phyloP scores from a whole-genome alignment of 331 rosid species.

The Arachis monticola region DNA sequence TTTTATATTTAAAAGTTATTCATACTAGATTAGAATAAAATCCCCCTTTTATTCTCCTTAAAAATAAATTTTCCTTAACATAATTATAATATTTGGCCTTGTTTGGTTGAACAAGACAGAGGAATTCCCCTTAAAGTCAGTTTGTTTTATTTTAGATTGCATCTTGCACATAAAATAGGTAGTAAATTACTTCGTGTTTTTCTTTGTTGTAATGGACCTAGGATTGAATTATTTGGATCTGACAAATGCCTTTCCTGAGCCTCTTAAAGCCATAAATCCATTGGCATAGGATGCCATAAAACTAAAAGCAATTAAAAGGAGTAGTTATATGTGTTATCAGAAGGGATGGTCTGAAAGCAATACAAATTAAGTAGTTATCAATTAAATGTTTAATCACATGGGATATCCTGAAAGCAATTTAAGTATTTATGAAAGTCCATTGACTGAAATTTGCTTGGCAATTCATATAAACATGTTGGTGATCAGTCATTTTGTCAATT shows the following conservation, averaged over 20 bases:
- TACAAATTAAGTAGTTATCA: too few relatives aligned
- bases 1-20: too few relatives aligned
- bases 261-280: background rate
- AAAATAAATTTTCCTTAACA: too few relatives aligned
- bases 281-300: too few relatives aligned
- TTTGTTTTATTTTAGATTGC: background rate
- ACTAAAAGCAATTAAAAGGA: too few relatives aligned
- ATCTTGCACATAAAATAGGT: conserved; percentile 8
- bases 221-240: conserved; percentile 11
- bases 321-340: too few relatives aligned
- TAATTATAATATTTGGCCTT: too few relatives aligned
- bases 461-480: conserved; percentile 2
- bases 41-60: too few relatives aligned
- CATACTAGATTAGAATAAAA: too few relatives aligned
- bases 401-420: conserved; percentile 13
- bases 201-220: background rate
- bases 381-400: background rate
- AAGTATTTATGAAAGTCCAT: conserved; percentile 16
- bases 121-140: too few relatives aligned
- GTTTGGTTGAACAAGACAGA: too few relatives aligned
- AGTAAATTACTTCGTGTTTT: background rate
- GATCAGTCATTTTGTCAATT: background rate
- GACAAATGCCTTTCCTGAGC: conserved; percentile 17
- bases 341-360: too few relatives aligned
- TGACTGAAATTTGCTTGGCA: background rate